Conservation (phyloP, 2,329 filamentous ascomycete species). For the Penicillium psychrosexuale region DNA sequence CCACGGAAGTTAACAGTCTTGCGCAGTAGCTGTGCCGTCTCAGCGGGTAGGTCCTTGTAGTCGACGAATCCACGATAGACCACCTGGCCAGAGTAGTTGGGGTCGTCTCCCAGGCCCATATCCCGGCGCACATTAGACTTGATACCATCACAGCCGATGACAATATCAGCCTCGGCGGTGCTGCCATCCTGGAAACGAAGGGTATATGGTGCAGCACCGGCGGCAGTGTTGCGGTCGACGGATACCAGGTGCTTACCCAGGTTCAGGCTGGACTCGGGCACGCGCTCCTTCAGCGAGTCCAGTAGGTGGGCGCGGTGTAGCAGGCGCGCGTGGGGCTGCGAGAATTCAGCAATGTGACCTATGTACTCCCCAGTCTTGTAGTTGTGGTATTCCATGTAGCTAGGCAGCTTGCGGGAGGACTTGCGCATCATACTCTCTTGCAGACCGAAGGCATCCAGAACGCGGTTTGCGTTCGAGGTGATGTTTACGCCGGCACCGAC, state of each 20-base stretch:
- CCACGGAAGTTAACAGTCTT: slow-evolving; percentile 37
- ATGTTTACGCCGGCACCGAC: slow-evolving; percentile 41
- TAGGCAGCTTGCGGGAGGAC: slow-evolving; percentile 33
- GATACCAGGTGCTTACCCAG: slow-evolving; percentile 28
- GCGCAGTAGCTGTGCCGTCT: slow-evolving; percentile 31
- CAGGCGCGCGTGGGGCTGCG: slow-evolving; percentile 23
- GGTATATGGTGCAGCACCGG: slow-evolving; percentile 27
- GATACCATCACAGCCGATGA: slow-evolving; percentile 51
- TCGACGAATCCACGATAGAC: slow-evolving; percentile 39
- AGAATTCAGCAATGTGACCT: slow-evolving; percentile 32
- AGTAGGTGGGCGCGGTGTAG: slow-evolving; percentile 36
- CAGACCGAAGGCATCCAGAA: slow-evolving; percentile 34
- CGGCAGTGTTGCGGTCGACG: slow-evolving; percentile 18
- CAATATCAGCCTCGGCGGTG: slow-evolving; percentile 41
- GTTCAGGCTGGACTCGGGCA: slow-evolving; percentile 26
- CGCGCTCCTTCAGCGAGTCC: slow-evolving; percentile 34
- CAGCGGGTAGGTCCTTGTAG: slow-evolving; percentile 31
- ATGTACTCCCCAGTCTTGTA: slow-evolving; percentile 28
- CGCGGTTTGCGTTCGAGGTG: slow-evolving; percentile 35
- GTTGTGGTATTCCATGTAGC: slow-evolving; percentile 32
- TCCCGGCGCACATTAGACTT: slow-evolving; percentile 46
- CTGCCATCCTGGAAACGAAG: slow-evolving; percentile 47
- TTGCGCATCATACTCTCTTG: slow-evolving; percentile 33
- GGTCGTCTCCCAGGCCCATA: slow-evolving; percentile 28
- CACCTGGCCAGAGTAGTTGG: slow-evolving; percentile 37